Evolutionary conservation across 441 rosid species (phyloP).

Genomic region (Daphne laureola): DNA sequence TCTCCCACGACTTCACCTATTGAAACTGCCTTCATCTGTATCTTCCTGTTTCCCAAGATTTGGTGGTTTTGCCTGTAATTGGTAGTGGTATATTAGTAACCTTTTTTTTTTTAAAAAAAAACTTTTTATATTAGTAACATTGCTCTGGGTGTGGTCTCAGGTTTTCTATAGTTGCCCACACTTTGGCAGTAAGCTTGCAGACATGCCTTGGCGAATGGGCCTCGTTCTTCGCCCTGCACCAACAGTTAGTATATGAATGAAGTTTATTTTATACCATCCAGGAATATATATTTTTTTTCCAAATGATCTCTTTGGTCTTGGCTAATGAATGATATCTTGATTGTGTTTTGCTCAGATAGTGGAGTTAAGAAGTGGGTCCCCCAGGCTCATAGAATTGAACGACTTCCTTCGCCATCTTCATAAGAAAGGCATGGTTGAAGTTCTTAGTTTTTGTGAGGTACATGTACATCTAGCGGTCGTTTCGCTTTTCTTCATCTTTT

Average conservation of each 20-base stretch:
- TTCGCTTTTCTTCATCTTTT: slow-evolving; percentile 1
- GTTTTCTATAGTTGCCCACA: slow-evolving; percentile 98
- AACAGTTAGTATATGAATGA: slow-evolving; percentile 46
- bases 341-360: slow-evolving; percentile 47
- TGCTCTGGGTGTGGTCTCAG: slow-evolving; percentile 30
- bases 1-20: background rate
- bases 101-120: no score
- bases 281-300: slow-evolving; percentile 5
- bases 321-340: slow-evolving; percentile 1
- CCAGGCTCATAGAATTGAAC: slow-evolving; percentile 71
- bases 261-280: background rate
- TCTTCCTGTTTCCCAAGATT: background rate
- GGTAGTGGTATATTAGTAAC: slow-evolving; percentile 12
- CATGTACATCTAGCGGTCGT: background rate
- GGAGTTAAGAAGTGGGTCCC: slow-evolving; percentile 94
- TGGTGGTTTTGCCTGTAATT: background rate
- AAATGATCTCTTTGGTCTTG: background rate
- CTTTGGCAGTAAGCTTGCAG: slow-evolving; percentile 97
- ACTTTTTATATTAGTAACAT: slow-evolving; percentile 8
- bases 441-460: slow-evolving; percentile 98
- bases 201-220: slow-evolving; percentile 99
- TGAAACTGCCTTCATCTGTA: background rate
- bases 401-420: slow-evolving; percentile 78
- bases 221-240: slow-evolving; percentile 96
- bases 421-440: slow-evolving; percentile 71